Evolutionary conservation across 768 basidiomycete species (phyloP).

Genomic region (Lactifluus volemus): DNA sequence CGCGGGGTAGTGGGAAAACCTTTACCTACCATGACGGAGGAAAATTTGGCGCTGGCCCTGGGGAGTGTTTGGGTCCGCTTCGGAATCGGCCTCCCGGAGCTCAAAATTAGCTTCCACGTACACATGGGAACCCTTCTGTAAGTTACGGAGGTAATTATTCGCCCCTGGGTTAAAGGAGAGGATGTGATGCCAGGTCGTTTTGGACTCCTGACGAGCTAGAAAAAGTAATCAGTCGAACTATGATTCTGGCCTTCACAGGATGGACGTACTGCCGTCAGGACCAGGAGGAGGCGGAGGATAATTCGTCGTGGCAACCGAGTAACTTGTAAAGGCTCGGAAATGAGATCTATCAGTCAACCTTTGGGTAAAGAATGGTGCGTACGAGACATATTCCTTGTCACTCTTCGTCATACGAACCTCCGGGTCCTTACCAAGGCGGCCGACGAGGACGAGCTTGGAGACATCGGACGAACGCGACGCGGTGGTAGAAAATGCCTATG

Average conservation of each 20-base stretch:
- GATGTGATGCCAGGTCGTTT: constrained; percentile 68
- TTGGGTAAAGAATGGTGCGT: constrained; percentile 26
- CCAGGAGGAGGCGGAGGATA: constrained; percentile 47
- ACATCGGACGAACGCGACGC: constrained; percentile 49
- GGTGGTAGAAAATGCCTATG: constrained; percentile 59
- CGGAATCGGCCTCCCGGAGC: constrained; percentile 59
- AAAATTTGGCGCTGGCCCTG: constrained; percentile 77
- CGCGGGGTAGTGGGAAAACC: background rate
- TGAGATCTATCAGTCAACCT: background rate
- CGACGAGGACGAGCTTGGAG: constrained; percentile 70
- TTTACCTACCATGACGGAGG: constrained; percentile 59
- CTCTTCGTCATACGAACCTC: constrained; percentile 58
- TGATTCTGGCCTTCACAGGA: background rate
- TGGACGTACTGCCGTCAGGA: constrained; percentile 50
- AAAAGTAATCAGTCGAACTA: background rate
- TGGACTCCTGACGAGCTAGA: constrained; percentile 44
- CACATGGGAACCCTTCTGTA: constrained; percentile 66
- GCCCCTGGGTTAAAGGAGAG: constrained; percentile 57
- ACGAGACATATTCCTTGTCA: constrained; percentile 76
- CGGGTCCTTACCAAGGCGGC: constrained; percentile 62
- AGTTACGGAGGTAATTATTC: constrained; percentile 54
- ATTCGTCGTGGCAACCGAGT: constrained; percentile 68
- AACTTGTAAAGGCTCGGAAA: constrained; percentile 34
- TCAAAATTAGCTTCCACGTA: constrained; percentile 78
- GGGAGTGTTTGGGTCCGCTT: constrained; percentile 56